A percentile compares a stretch with the other conserved stretches of the same genome.
Conservation (phyloP, 768 basidiomycete genomes). For the Dendrothele bispora region DNA sequence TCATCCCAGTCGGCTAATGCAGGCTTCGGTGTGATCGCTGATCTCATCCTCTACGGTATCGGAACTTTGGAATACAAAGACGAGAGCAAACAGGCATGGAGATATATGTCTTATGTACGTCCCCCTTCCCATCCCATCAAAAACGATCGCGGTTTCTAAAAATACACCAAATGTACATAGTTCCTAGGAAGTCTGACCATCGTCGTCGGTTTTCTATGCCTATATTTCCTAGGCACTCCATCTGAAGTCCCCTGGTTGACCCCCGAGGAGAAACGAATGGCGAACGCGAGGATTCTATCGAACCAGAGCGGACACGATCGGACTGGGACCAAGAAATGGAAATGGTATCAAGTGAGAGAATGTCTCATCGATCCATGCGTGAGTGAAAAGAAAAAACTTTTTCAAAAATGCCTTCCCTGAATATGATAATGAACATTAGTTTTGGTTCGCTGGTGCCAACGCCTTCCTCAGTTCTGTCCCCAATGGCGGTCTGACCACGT, state of each 20-base stretch:
- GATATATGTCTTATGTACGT: slow-evolving; percentile 5
- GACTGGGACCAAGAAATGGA: slow-evolving; percentile 8
- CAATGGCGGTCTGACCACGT: slow-evolving; percentile 11
- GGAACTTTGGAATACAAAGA: not conserved
- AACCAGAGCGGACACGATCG: slow-evolving; percentile 10
- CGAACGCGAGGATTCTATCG: slow-evolving; percentile 7
- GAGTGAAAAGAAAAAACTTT: too few species aligned
- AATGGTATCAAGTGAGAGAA: slow-evolving; percentile 11
- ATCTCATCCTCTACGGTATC: slow-evolving; percentile 5
- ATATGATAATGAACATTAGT: too few species aligned
- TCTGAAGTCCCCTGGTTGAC: slow-evolving; percentile 10
- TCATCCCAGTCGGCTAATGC: slow-evolving; percentile 8
- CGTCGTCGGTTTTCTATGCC: slow-evolving; percentile 5
- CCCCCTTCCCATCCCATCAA: not conserved
- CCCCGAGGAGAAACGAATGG: slow-evolving; percentile 9
- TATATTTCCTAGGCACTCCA: slow-evolving; percentile 9
- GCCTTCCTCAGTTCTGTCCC: slow-evolving; percentile 5
- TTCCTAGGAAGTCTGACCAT: slow-evolving; percentile 10
- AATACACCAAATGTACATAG: not conserved
- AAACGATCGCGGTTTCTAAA: too few species aligned
- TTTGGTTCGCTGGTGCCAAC: slow-evolving; percentile 7
- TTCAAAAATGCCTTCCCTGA: too few species aligned
- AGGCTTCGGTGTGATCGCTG: slow-evolving; percentile 10
- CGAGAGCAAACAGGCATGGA: not conserved
- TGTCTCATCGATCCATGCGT: slow-evolving; percentile 8